A percentile compares a stretch with the other conserved stretches of the same genome.
Evolutionary conservation across 2,329 filamentous ascomycete genomes (phyloP).

Genomic region (Colletotrichum limetticola): DNA sequence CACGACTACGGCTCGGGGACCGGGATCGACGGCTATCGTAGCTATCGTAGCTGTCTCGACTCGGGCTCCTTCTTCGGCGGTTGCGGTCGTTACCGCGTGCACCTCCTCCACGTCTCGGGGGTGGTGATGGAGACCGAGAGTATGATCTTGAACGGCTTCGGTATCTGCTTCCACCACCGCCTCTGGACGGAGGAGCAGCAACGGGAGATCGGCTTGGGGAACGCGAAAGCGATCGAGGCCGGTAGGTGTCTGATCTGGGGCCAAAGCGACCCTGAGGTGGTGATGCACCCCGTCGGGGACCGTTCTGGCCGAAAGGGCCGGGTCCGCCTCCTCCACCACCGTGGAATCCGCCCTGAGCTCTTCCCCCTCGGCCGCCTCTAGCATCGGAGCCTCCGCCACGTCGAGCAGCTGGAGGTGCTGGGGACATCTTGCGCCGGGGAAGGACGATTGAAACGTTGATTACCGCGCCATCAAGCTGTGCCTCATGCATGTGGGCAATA

Average conservation of each 20-base stretch:
- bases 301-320: constrained; percentile 46
- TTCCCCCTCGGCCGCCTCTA: constrained; percentile 47
- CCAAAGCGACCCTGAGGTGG: constrained; percentile 51
- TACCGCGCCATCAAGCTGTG: constrained; percentile 85
- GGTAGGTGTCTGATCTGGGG: constrained; percentile 66
- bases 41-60: constrained; percentile 53
- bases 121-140: constrained; percentile 57
- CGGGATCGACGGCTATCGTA: constrained; percentile 46
- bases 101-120: constrained; percentile 45
- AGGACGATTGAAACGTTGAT: constrained; percentile 91
- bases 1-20: constrained; percentile 28
- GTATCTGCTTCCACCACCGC: constrained; percentile 51
- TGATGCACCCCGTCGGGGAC: constrained; percentile 50
- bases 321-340: constrained; percentile 49
- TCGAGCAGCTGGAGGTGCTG: constrained; percentile 78
- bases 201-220: constrained; percentile 55
- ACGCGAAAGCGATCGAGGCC: constrained; percentile 67
- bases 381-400: constrained; percentile 70
- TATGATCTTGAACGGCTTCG: constrained; percentile 59
- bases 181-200: constrained; percentile 42
- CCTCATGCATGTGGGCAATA: constrained; percentile 97
- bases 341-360: constrained; percentile 36
- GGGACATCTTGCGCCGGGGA: constrained; percentile 84
- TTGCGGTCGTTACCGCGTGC: constrained; percentile 41
- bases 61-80: constrained; percentile 42